Conservation (phyloP, 2,329 filamentous ascomycete genomes). For the Fusarium sterilihyphosum region DNA sequence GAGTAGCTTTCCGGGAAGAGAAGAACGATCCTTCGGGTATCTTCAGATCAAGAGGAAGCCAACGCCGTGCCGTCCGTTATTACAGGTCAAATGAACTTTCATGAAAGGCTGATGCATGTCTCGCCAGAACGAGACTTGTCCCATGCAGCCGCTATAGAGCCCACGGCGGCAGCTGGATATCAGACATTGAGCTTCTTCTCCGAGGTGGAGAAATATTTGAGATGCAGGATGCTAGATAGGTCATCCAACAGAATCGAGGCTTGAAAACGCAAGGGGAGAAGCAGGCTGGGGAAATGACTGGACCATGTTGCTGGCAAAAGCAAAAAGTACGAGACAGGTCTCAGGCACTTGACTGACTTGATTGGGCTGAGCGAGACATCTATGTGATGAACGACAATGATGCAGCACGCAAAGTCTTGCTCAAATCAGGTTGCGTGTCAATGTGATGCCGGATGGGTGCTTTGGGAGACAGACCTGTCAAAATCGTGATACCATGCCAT, state of each 20-base stretch:
- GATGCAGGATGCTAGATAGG: background rate
- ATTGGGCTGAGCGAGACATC: constrained; percentile 21
- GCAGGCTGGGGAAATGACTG: background rate
- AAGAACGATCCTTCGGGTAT: constrained; percentile 13
- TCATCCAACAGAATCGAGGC: background rate
- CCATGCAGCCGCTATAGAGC: constrained; percentile 20
- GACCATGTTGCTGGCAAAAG: constrained; percentile 20
- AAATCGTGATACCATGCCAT: background rate
- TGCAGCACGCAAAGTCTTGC: background rate
- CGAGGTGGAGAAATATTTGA: constrained; percentile 21
- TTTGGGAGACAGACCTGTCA: background rate
- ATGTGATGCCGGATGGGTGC: background rate
- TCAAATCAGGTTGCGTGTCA: background rate
- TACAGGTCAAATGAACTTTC: constrained; percentile 10
- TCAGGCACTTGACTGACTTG: constrained; percentile 28
- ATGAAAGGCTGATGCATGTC: constrained; percentile 32
- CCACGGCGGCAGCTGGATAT: background rate
- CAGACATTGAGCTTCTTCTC: constrained; percentile 1
- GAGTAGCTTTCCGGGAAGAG: constrained; percentile 15
- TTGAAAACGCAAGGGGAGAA: constrained; percentile 26
- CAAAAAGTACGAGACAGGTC: constrained; percentile 11
- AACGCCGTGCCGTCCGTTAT: background rate
- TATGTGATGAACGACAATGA: background rate
- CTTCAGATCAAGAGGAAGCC: constrained; percentile 1
- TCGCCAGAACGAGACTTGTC: constrained; percentile 18